Conservation (phyloP, 306 rosid species). For the Begonia peltatifolia region DNA sequence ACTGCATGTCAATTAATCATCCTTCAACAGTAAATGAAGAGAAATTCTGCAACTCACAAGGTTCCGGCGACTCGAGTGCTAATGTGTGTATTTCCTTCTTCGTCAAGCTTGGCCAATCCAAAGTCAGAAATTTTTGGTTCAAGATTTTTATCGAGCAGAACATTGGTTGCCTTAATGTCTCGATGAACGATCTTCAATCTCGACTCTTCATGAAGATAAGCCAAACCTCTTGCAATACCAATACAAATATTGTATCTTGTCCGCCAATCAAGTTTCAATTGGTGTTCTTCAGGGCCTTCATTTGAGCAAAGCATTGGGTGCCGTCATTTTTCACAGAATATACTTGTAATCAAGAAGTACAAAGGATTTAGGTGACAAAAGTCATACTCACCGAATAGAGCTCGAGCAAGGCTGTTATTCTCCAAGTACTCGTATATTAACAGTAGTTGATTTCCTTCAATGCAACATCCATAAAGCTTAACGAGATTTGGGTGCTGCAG, state of each 20-base stretch:
- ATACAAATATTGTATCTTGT: conserved; percentile 52
- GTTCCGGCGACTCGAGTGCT: conserved; percentile 65
- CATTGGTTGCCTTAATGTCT: conserved; percentile 71
- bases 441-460: conserved; percentile 32
- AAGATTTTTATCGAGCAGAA: conserved; percentile 58
- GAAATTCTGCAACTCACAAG: conserved; percentile 20
- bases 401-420: conserved; percentile 41
- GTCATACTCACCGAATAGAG: conserved; percentile 26
- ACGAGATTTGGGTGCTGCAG: conserved; percentile 43
- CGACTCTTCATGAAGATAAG: conserved; percentile 76
- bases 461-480: conserved; percentile 36
- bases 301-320: not conserved
- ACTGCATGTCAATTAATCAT: not conserved
- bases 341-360: too few species aligned
- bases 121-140: conserved; percentile 62
- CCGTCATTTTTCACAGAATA: not conserved
- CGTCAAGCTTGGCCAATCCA: conserved; percentile 66
- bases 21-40: not conserved
- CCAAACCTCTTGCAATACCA: conserved; percentile 60
- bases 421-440: conserved; percentile 44
- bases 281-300: conserved; percentile 6
- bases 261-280: conserved; percentile 35
- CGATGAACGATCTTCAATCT: conserved; percentile 64
- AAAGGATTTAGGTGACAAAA: not conserved
- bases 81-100: conserved; percentile 51